Base-by-base conservation (phyloP, 345 rosid species). In the Trapa incisa region DNA sequence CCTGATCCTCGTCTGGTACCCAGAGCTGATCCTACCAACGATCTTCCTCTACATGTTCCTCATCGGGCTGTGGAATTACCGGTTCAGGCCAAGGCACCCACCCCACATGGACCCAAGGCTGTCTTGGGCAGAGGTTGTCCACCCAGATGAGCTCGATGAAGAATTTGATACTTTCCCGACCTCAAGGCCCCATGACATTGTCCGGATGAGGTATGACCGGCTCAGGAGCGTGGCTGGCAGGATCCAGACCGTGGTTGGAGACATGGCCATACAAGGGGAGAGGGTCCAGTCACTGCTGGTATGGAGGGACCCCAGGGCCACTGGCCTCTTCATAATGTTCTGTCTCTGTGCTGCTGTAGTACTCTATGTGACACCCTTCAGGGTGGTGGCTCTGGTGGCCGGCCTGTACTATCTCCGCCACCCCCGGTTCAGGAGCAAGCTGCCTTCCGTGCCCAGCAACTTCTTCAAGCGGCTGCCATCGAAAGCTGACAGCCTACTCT, bases 221-320 rank as follows among this genome's bases (percentile, higher is more conserved):
- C 89, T 91, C 4, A 79, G 97, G 73, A 82, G 90, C 12, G 82
- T 89, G 36, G 88, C 96, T 0, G 92, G 92, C 67, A 84, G 96
- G 81, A 84, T 91, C 38, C 96, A 91, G 62, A 85, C 87, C 1
- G 86, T 88, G 2, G 86, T 83, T 9, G 97, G 97, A 0, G 90
- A 91, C 65, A 79, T 89, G 37, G 95, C 98, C 17, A 82, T 93
- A 2, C 92, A 89, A 53, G 96, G 97, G 52, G 94, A 91, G 84
- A 92, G 96, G 64, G 36, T 84, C 57, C 85, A 89, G 75, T 82
- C 92, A 33, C 80, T 84, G 36, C 70, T 89, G 37, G 77, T 83
- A 63, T 92, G 95, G 98, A 79, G 90, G 73, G 96, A 92, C 48
- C 94, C 97, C 0, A 81, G 92, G 71, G 96, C 94, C 5, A 89